Conservation (phyloP, 768 basidiomycete genomes). For the Boletus rex-veris region DNA sequence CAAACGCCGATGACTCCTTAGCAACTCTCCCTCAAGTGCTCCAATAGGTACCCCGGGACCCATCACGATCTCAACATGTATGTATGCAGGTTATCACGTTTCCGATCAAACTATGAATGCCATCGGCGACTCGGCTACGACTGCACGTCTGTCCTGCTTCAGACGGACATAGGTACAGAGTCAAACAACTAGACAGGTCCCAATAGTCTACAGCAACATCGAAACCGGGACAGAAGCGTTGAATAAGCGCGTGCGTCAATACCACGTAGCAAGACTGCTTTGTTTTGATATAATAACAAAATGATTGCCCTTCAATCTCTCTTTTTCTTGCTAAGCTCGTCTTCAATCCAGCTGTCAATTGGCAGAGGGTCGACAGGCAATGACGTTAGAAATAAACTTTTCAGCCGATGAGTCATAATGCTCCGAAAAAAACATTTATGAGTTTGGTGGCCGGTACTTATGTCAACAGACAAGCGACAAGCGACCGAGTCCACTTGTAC, state of each 20-base stretch:
- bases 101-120: not conserved
- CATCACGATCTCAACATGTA: too few species aligned
- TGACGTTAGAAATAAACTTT: conserved; percentile 1
- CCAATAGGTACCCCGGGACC: too few species aligned
- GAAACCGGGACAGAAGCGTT: too few species aligned
- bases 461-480: conserved; percentile 2
- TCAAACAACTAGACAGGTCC: too few species aligned
- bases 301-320: too few species aligned
- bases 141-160: not conserved
- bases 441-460: not conserved
- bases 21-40: too few species aligned
- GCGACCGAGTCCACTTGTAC: conserved; percentile 1
- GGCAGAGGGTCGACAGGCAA: not conserved
- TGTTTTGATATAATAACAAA: too few species aligned
- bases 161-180: too few species aligned
- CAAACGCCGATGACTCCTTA: too few species aligned
- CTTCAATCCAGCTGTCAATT: not conserved
- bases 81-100: not conserved
- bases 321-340: not conserved
- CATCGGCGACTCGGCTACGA: conserved; percentile 1
- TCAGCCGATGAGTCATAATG: not conserved
- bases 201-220: too few species aligned
- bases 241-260: too few species aligned
- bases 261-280: not conserved
- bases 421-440: not conserved